Percentiles rank a stretch among this genome's conserved stretches.
These are phyloP conservation scores for Suillus tomentosus DNA, from an alignment of 768 basidiomycete species.

Conservation along the genomic window DNA sequence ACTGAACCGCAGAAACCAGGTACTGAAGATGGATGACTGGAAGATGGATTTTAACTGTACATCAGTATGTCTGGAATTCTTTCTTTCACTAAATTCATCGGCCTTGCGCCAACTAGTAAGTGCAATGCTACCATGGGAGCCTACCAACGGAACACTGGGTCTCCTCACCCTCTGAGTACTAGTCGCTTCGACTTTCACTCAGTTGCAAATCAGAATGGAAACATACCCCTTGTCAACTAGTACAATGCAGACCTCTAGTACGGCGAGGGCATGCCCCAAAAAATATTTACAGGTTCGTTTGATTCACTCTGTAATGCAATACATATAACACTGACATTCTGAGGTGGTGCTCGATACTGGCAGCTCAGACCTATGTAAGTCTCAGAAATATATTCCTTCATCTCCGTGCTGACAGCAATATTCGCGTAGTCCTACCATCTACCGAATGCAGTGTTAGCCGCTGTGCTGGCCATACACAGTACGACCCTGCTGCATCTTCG, in stretches of 20 bases:
- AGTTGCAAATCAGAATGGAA: constrained; percentile 20
- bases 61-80: no score
- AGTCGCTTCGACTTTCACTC: constrained; percentile 11
- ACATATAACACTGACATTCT: background rate
- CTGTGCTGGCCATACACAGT: constrained; percentile 32
- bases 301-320: background rate
- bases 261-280: constrained; percentile 42
- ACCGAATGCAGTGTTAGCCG: constrained; percentile 15
- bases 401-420: background rate
- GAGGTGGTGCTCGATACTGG: constrained; percentile 53
- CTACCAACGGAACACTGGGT: no score
- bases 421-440: constrained; percentile 34
- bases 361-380: constrained; percentile 44
- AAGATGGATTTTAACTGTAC: constrained; percentile 48
- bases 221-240: constrained; percentile 32
- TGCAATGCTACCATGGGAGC: no score
- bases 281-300: constrained; percentile 37
- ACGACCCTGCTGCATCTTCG: constrained; percentile 25
- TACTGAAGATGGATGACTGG: constrained; percentile 76
- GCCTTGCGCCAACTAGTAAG: no score
- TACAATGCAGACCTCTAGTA: constrained; percentile 13
- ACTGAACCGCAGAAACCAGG: constrained; percentile 28
- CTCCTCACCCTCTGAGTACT: no score
- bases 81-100: no score
- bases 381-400: no score